These are phyloP conservation scores for Xanthoconium purpureum DNA, from an alignment of 768 basidiomycete species.

Conservation along the genomic window DNA sequence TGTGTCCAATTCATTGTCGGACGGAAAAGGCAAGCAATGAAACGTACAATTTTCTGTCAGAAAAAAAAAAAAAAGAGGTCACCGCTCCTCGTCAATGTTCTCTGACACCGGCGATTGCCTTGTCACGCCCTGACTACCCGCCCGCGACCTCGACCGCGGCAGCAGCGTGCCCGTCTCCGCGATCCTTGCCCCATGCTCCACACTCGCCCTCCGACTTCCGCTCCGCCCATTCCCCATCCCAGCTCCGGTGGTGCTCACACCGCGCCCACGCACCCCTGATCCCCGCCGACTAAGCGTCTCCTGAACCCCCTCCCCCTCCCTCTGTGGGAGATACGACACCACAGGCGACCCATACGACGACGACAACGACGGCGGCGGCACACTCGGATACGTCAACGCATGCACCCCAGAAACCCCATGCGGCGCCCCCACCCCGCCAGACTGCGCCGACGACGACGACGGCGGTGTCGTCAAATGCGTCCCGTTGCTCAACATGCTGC, in stretches of 20 bases:
- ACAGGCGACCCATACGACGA: conserved; percentile 75
- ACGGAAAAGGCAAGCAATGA: background rate
- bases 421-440: background rate
- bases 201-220: conserved; percentile 51
- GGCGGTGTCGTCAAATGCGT: conserved; percentile 76
- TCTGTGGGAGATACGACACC: conserved; percentile 40
- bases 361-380: conserved; percentile 78
- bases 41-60: background rate
- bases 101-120: conserved; percentile 30
- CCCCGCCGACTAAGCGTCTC: conserved; percentile 54
- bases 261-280: conserved; percentile 40
- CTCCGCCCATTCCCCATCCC: conserved; percentile 21
- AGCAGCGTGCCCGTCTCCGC: conserved; percentile 65
- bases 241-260: conserved; percentile 21
- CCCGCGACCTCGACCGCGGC: conserved; percentile 35
- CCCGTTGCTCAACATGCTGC: conserved; percentile 29
- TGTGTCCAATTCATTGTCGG: background rate
- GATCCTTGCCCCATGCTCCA: conserved; percentile 63
- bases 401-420: conserved; percentile 32
- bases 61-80: background rate
- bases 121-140: conserved; percentile 44
- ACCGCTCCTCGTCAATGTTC: background rate
- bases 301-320: conserved; percentile 35
- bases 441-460: conserved; percentile 42
- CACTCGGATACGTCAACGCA: conserved; percentile 72